Evolutionary conservation across 768 basidiomycete species (phyloP).

Genomic region (Mrakia gelida): DNA sequence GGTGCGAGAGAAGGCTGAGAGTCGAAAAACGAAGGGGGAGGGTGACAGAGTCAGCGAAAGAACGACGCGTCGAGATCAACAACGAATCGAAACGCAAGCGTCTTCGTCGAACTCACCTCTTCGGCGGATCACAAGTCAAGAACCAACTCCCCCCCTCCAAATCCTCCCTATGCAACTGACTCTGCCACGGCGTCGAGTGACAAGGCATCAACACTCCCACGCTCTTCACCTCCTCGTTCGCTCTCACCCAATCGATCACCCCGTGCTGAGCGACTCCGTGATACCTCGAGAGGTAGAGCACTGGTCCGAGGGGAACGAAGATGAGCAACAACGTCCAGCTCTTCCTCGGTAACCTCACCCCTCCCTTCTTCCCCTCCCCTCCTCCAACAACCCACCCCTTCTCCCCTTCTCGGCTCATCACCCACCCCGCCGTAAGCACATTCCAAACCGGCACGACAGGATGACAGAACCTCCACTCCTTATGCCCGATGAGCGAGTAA

Average conservation of each 20-base stretch:
- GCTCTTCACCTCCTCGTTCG: constrained; percentile 47
- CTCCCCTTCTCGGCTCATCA: not conserved
- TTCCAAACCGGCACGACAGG: constrained; percentile 81
- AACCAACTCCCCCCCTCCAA: constrained; percentile 68
- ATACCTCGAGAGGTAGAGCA: constrained; percentile 65
- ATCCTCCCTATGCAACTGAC: constrained; percentile 71
- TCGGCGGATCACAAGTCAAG: constrained; percentile 86
- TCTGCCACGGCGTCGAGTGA: constrained; percentile 90
- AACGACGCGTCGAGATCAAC: not conserved
- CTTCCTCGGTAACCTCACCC: not conserved
- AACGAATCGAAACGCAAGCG: too few relatives aligned
- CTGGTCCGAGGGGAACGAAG: constrained; percentile 50
- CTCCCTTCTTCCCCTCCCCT: not conserved
- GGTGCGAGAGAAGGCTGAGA: constrained; percentile 7
- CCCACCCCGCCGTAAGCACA: constrained; percentile 57
- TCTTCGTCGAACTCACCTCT: constrained; percentile 56
- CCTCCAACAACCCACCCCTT: not conserved
- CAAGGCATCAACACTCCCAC: constrained; percentile 91
- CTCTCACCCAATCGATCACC: constrained; percentile 65
- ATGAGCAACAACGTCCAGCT: constrained; percentile 50
- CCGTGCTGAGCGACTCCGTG: constrained; percentile 76
- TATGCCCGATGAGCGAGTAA: constrained; percentile 82
- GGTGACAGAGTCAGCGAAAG: constrained; percentile 19
- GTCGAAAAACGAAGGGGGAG: not conserved
- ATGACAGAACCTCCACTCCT: constrained; percentile 97